These are phyloP conservation scores for Oemleria cerasiformis DNA, from an alignment of 306 rosid species.

Conservation along the genomic window DNA sequence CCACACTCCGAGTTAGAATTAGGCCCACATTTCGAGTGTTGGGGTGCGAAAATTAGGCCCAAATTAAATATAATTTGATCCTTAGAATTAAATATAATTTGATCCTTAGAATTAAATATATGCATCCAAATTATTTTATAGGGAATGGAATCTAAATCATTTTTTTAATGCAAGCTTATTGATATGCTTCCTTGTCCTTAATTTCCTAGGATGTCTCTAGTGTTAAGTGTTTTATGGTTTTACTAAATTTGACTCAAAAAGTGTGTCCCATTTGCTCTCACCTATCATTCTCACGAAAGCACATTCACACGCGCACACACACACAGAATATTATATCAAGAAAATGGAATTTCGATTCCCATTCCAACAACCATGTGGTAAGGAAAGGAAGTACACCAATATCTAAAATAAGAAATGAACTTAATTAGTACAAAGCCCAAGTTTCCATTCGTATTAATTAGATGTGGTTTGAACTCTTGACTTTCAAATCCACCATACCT, in stretches of 20 bases:
- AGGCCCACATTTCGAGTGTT: too few relatives aligned
- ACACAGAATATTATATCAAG: neutral
- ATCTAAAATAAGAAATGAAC: neutral
- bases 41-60: too few relatives aligned
- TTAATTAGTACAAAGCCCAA: neutral
- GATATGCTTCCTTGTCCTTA: slow-evolving; percentile 16
- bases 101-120: slow-evolving; percentile 15
- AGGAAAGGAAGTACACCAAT: neutral
- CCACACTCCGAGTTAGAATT: too few relatives aligned
- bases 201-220: slow-evolving; percentile 12
- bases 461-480: slow-evolving; percentile 4
- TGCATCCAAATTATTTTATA: slow-evolving; percentile 15
- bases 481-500: neutral
- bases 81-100: slow-evolving; percentile 12
- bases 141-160: slow-evolving; percentile 26
- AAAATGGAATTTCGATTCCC: slow-evolving; percentile 8
- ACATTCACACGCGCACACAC: neutral
- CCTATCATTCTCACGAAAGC: slow-evolving; percentile 8
- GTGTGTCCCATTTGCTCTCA: slow-evolving; percentile 2
- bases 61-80: slow-evolving; percentile 33
- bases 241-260: slow-evolving; percentile 29
- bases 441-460: neutral
- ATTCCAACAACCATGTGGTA: slow-evolving; percentile 10
- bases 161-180: slow-evolving; percentile 16
- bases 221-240: neutral